Percentiles rank a stretch among this genome's conserved stretches.
Conservation (phyloP, 805 yeast genomes). For the Yarrowia divulgata region DNA sequence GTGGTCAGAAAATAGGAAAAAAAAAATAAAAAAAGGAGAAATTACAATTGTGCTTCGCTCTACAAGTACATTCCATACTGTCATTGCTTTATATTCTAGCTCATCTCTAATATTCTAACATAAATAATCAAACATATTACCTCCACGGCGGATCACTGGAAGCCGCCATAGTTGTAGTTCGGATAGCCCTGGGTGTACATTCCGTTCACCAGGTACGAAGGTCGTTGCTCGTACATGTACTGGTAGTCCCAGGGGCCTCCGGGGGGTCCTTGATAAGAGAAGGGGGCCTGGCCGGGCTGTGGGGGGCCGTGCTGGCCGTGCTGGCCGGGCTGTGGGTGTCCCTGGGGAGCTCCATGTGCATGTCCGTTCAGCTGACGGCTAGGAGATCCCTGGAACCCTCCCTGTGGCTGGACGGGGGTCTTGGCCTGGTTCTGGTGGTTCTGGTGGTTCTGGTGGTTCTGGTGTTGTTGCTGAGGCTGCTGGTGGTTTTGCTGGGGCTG, state of each 20-base stretch:
- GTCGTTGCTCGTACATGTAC: conserved; percentile 38
- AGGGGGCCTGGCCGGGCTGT: conserved; percentile 23
- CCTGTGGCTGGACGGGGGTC: background rate
- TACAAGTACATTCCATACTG: conserved; percentile 3
- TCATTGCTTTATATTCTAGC: conserved; percentile 38
- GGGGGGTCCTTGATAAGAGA: conserved; percentile 33
- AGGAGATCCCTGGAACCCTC: conserved; percentile 32
- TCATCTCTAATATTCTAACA: conserved; percentile 39
- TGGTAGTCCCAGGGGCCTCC: conserved; percentile 37
- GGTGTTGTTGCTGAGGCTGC: conserved; percentile 12
- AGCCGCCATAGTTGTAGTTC: conserved; percentile 38
- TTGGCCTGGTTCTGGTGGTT: background rate
- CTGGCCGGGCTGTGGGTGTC: conserved; percentile 1
- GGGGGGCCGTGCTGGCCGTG: conserved; percentile 8
- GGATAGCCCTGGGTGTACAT: conserved; percentile 38
- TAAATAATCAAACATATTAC: conserved; percentile 37
- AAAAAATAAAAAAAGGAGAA: too few relatives aligned
- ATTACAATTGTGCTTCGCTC: too few relatives aligned
- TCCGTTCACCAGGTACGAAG: conserved; percentile 36
- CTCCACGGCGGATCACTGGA: conserved; percentile 1
- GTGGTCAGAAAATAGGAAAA: background rate
- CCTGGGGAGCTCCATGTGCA: conserved; percentile 1
- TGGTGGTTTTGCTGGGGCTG: background rate
- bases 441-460: conserved; percentile 1
- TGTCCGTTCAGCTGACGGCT: conserved; percentile 20